Base-by-base conservation (phyloP, 2,329 filamentous ascomycete genomes). In the Monascus ruber region DNA sequence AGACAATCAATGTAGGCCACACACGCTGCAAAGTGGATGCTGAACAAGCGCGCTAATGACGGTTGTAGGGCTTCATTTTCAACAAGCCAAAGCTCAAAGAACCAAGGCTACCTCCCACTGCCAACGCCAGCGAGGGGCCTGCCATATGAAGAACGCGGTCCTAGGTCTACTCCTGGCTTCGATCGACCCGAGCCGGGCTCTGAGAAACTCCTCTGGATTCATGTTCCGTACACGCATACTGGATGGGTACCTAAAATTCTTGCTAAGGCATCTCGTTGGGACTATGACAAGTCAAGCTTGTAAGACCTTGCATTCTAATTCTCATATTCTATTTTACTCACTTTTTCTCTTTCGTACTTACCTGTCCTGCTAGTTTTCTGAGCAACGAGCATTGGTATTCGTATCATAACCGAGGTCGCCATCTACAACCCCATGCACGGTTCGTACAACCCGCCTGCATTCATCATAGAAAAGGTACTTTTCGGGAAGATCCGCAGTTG, bases 341-440 rank as follows among this genome's bases (percentile, higher is more conserved):
- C 7, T 8, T 8, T 7, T 31, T 31, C n/a, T 8, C 29, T 41
- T 56, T 62, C 17, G 17, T 17, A 17, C 17, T 17, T 17, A 17
- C 36, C 61, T 70, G 68, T 31, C 61, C 58, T n/a, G 45, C 47
- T 4, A 54, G 52, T 24, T 54, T 61, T 11, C 49, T 63, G 24
- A 56, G 56, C 28, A 46, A 60, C 17, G 49, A 60, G 8, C 55
- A 60, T 37, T 64, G 61, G 62, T 59, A 51, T 39, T 48, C 50
- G 5, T 58, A 61, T 11, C 52, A 64, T 11, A 58, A 58, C 26
- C 50, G 50, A 40, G 57, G 59, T 33, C 55, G 61, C 7, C 62
- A 65, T 47, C 45, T 58, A n/a, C 57, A 61, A 33, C 59, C 61
- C 5, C 60, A 64, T 47, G 61, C 60, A 11, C 58, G 61, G 8